phyloP scores from a whole-genome alignment of 2,329 filamentous ascomycete genomes.

The Aspergillus hortae region DNA sequence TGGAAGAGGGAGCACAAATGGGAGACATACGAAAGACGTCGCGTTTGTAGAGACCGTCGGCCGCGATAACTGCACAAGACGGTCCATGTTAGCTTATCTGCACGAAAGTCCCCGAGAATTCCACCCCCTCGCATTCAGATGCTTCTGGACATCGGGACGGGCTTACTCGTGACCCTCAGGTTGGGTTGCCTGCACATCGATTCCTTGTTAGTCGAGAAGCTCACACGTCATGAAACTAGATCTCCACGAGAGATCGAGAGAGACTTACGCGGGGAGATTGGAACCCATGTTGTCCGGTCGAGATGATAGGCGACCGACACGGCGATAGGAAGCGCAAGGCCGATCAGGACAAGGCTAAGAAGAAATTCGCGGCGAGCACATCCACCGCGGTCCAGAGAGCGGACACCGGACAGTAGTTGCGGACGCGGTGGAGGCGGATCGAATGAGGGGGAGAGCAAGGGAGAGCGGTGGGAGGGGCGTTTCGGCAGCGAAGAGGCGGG shows the following conservation, averaged over 20 bases:
- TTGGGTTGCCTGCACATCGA: slow-evolving; percentile 66
- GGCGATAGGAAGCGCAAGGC: slow-evolving; percentile 27
- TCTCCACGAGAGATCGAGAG: slow-evolving; percentile 1
- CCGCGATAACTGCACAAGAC: slow-evolving; percentile 76
- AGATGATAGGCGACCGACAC: slow-evolving; percentile 17
- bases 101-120: not conserved
- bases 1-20: not conserved
- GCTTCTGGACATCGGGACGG: not conserved
- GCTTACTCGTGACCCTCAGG: slow-evolving; percentile 84
- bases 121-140: not conserved
- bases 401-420: slow-evolving; percentile 11
- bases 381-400: slow-evolving; percentile 26
- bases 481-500: not conserved
- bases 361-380: slow-evolving; percentile 30
- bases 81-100: not conserved
- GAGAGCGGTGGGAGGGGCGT: slow-evolving; percentile 2
- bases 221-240: not conserved
- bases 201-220: slow-evolving; percentile 17
- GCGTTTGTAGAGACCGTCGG: slow-evolving; percentile 96
- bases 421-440: slow-evolving; percentile 6
- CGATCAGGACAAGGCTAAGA: slow-evolving; percentile 35
- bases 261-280: slow-evolving; percentile 61
- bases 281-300: slow-evolving; percentile 48
- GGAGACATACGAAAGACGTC: slow-evolving; percentile 89
- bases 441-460: slow-evolving; percentile 4